A percentile compares a stretch with the other conserved stretches of the same genome.
phyloP scores from a whole-genome alignment of 192 early-diverging fungal species.

The Geosiphon pyriformis region DNA sequence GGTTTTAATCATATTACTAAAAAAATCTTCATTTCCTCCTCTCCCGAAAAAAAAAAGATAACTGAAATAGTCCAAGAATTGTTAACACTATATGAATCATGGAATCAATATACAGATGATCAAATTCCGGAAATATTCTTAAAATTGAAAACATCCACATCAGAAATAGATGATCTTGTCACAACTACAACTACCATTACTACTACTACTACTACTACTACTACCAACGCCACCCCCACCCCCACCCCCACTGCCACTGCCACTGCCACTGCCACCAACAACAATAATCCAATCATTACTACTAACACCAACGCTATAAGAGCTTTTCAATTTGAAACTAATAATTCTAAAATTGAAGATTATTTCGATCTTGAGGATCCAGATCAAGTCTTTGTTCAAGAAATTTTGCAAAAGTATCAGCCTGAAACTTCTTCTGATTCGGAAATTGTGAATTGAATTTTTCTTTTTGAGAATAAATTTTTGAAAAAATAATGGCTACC shows the following conservation, averaged over 20 bases:
- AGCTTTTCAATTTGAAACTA: too few species aligned
- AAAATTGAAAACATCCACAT: slow-evolving; percentile 29
- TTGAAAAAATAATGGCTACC: too few species aligned
- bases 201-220: neutral
- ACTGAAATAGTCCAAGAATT: slow-evolving; percentile 74
- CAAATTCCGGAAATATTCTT: slow-evolving; percentile 44
- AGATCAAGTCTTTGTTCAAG: too few species aligned
- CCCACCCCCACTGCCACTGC: neutral
- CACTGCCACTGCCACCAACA: neutral
- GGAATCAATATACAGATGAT: slow-evolving; percentile 60
- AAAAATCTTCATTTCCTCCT: neutral
- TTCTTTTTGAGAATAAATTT: too few species aligned
- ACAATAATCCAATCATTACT: too few species aligned
- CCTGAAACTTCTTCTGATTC: too few species aligned
- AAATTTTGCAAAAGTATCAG: too few species aligned
- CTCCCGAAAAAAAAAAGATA: too few species aligned
- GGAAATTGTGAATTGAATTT: too few species aligned
- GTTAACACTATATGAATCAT: slow-evolving; percentile 61
- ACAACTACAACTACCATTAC: neutral
- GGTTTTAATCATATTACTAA: neutral
- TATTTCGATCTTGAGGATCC: too few species aligned
- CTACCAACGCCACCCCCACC: neutral
- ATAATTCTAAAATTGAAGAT: too few species aligned
- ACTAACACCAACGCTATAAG: too few species aligned
- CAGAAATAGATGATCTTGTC: neutral